These are phyloP conservation scores for Dioszegia hungarica DNA, from an alignment of 768 basidiomycete species.

Conservation along the genomic window DNA sequence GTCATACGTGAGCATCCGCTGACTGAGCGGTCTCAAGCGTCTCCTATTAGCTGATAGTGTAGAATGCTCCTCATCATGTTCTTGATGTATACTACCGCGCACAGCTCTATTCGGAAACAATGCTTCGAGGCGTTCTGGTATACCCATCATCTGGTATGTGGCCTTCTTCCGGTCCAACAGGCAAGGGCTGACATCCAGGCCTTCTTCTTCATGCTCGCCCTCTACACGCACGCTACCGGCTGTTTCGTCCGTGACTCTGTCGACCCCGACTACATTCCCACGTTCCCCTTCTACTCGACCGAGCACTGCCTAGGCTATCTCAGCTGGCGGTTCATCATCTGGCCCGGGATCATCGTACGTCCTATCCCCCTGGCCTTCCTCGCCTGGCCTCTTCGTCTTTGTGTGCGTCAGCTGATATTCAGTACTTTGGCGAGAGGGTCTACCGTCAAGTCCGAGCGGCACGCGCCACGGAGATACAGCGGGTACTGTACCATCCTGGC, in stretches of 20 bases:
- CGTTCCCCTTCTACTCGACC: slow-evolving; percentile 83
- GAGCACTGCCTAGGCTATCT: slow-evolving; percentile 86
- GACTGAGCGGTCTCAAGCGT: too few relatives aligned
- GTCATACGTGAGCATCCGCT: slow-evolving; percentile 58
- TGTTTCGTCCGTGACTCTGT: slow-evolving; percentile 89
- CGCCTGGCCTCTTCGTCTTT: neutral
- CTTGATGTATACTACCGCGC: slow-evolving; percentile 85
- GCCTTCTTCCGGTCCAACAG: neutral
- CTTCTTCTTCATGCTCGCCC: slow-evolving; percentile 38
- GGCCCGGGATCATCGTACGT: slow-evolving; percentile 66
- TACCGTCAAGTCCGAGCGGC: slow-evolving; percentile 78
- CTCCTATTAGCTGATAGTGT: neutral
- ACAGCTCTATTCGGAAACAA: slow-evolving; percentile 77
- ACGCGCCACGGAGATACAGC: slow-evolving; percentile 69
- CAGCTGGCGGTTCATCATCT: slow-evolving; percentile 86
- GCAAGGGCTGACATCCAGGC: neutral
- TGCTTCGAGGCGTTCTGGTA: slow-evolving; percentile 98
- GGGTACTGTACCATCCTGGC: slow-evolving; percentile 83
- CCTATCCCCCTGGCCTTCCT: neutral
- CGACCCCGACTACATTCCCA: slow-evolving; percentile 62
- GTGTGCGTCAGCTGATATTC: neutral
- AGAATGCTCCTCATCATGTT: slow-evolving; percentile 87
- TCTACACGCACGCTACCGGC: slow-evolving; percentile 74
- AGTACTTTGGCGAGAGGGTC: slow-evolving; percentile 79
- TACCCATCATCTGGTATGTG: slow-evolving; percentile 63